Percentiles rank a stretch among this genome's conserved stretches.
Evolutionary conservation across 23 red algal species (phyloP).

Genomic region (Gracilariopsis chorda): DNA sequence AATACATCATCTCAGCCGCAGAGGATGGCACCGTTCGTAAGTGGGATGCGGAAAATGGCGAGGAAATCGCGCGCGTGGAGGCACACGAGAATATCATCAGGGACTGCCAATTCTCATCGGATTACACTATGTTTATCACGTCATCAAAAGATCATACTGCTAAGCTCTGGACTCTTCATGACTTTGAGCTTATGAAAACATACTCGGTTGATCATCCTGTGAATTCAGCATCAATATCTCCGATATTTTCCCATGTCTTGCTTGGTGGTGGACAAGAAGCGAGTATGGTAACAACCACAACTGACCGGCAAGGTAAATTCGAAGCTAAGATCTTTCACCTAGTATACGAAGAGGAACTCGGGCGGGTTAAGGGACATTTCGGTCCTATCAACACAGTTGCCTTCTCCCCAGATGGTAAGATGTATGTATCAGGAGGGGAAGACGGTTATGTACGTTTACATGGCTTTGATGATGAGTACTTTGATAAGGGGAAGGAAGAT

Average conservation of each 20-base stretch:
- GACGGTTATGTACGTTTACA: constrained; percentile 97
- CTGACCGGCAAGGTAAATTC: constrained; percentile 80
- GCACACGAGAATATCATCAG: constrained; percentile 73
- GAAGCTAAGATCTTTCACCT: constrained; percentile 89
- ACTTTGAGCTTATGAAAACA: constrained; percentile 75
- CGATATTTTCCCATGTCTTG: constrained; percentile 78
- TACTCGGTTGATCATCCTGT: constrained; percentile 86
- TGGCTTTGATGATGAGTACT: constrained; percentile 94
- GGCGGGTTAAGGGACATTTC: constrained; percentile 92
- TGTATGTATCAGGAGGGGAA: constrained; percentile 91
- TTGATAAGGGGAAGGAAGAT: constrained; percentile 65
- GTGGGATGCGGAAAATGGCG: constrained; percentile 90
- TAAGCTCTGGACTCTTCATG: constrained; percentile 78
- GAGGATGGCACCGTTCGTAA: constrained; percentile 93
- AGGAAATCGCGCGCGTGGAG: constrained; percentile 55
- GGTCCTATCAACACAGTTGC: constrained; percentile 97
- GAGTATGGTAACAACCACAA: constrained; percentile 92
- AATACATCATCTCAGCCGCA: constrained; percentile 67
- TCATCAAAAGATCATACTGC: constrained; percentile 85
- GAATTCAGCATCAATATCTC: constrained; percentile 90
- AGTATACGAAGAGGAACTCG: constrained; percentile 85
- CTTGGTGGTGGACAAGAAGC: constrained; percentile 98
- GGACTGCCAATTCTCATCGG: constrained; percentile 71
- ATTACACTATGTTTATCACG: constrained; percentile 72
- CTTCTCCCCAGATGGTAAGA: constrained; percentile 84